A percentile compares a stretch with the other conserved stretches of the same genome.
These are phyloP conservation scores for Penicillium sp. DNA, from an alignment of 2,329 filamentous ascomycete genomes.

Conservation along the genomic window DNA sequence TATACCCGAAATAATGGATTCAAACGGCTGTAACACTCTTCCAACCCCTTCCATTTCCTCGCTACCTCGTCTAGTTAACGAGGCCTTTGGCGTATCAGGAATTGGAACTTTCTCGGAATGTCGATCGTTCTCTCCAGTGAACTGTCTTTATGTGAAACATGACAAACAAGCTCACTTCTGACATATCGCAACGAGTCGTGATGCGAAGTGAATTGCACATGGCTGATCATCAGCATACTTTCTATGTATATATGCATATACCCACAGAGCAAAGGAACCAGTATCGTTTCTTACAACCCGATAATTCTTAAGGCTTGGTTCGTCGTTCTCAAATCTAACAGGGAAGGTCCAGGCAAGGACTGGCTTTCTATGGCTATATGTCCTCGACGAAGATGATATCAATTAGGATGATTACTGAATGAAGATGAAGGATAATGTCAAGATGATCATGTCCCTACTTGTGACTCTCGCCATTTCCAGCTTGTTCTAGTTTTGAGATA, in stretches of 20 bases:
- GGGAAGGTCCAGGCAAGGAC: too few relatives aligned
- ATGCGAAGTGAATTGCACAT: neutral
- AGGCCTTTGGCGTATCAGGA: neutral
- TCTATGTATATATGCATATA: neutral
- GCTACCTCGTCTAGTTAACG: neutral
- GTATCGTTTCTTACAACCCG: too few relatives aligned
- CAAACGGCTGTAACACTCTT: neutral
- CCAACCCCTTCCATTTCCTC: neutral
- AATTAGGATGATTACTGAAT: too few relatives aligned
- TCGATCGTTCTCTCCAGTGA: neutral
- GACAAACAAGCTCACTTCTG: neutral
- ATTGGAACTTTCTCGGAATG: neutral
- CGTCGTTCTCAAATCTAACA: too few relatives aligned
- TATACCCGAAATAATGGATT: neutral
- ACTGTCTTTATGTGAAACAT: constrained; percentile 3
- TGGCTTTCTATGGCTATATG: too few relatives aligned
- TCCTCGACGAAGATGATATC: neutral
- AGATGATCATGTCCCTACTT: neutral
- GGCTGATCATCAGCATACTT: neutral
- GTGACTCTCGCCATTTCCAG: too few relatives aligned
- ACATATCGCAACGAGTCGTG: too few relatives aligned
- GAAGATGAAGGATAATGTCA: neutral
- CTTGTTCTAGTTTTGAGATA: neutral
- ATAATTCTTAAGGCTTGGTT: too few relatives aligned
- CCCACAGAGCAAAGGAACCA: too few relatives aligned